Evolutionary conservation across 1,139 yeast species (phyloP).

Genomic region (Pichia sp.): DNA sequence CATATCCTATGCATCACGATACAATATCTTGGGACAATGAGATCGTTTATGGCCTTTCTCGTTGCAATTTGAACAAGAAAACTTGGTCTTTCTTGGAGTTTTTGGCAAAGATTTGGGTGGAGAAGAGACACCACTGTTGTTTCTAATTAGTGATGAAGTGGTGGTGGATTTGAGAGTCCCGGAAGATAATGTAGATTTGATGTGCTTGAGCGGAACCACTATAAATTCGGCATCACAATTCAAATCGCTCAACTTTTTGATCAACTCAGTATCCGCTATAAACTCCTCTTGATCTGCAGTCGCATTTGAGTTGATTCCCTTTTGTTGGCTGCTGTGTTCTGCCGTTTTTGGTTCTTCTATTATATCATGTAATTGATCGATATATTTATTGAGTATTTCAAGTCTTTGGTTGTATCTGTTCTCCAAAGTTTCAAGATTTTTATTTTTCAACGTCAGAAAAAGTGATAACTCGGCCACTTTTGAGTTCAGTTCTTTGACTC

Average conservation of each 20-base stretch:
- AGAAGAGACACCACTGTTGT: too few species aligned
- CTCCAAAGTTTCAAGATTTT: conserved; percentile 35
- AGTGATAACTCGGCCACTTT: conserved; percentile 11
- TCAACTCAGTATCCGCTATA: background rate
- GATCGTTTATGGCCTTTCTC: conserved; percentile 52
- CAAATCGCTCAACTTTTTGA: background rate
- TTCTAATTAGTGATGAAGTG: too few species aligned
- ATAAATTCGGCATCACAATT: too few species aligned
- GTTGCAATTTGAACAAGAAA: conserved; percentile 43
- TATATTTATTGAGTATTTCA: conserved; percentile 21
- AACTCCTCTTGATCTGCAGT: too few species aligned
- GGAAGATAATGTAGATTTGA: background rate
- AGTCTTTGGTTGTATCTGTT: conserved; percentile 30
- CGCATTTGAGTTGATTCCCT: background rate
- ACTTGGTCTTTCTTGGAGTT: background rate
- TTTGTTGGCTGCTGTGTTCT: too few species aligned
- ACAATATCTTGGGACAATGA: conserved; percentile 38
- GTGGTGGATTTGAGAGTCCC: too few species aligned
- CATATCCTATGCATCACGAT: too few species aligned
- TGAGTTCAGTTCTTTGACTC: conserved; percentile 17
- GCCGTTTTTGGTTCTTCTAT: too few species aligned
- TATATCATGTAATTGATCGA: conserved; percentile 12
- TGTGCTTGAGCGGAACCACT: too few species aligned
- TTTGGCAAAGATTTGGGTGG: too few species aligned
- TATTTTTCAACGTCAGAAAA: conserved; percentile 10